Conservation (phyloP, 768 basidiomycete genomes). For the Rhodotorula sphaerocarpa region DNA sequence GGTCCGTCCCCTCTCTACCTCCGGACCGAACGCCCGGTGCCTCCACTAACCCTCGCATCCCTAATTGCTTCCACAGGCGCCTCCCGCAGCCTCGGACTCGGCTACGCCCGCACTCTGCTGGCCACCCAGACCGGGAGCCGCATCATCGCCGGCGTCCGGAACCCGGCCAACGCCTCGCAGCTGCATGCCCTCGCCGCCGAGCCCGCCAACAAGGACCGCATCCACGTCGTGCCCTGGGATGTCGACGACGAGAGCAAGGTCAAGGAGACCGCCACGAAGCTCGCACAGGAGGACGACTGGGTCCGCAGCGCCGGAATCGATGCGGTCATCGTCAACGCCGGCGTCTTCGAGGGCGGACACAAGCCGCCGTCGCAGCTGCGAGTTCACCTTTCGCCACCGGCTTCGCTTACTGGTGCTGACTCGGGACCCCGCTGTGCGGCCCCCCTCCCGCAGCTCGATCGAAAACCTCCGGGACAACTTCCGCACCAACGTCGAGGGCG, state of each 20-base stretch:
- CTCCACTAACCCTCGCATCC: neutral
- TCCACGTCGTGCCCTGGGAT: constrained; percentile 46
- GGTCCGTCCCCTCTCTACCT: neutral
- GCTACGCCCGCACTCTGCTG: constrained; percentile 39
- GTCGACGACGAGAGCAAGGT: constrained; percentile 42
- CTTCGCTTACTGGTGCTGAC: neutral
- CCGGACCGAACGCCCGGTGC: neutral
- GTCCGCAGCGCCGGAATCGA: constrained; percentile 14
- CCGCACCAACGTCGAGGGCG: constrained; percentile 45
- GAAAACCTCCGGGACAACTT: constrained; percentile 28
- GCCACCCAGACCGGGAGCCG: constrained; percentile 25
- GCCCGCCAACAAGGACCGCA: constrained; percentile 33
- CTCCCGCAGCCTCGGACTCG: constrained; percentile 41
- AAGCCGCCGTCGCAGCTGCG: neutral
- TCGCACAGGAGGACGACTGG: constrained; percentile 18
- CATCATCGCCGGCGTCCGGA: constrained; percentile 42
- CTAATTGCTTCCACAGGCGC: constrained; percentile 34
- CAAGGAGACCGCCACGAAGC: constrained; percentile 38
- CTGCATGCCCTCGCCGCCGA: constrained; percentile 24
- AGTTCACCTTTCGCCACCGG: neutral
- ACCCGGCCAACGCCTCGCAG: constrained; percentile 30
- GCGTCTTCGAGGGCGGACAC: constrained; percentile 9
- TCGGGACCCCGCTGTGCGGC: neutral
- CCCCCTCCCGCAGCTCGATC: neutral
- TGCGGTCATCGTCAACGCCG: constrained; percentile 28